phyloP scores from a whole-genome alignment of 73 alveolate species.

The Paramecium tetraurelia region DNA sequence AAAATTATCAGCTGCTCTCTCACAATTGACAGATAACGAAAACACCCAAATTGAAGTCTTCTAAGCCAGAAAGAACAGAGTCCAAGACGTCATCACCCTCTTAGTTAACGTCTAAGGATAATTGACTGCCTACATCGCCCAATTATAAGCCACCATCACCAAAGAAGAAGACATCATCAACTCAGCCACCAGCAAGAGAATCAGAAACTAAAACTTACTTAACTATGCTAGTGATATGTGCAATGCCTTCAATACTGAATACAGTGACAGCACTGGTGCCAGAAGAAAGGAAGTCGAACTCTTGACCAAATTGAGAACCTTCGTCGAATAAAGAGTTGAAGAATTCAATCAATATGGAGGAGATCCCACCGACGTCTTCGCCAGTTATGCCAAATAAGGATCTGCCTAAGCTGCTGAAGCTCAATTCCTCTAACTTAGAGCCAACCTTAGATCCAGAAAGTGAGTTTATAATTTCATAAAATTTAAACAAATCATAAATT shows the following conservation, averaged over 20 bases:
- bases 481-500: neutral
- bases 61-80: slow-evolving; percentile 48
- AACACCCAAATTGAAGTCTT: neutral
- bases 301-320: slow-evolving; percentile 40
- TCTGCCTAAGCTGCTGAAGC: neutral
- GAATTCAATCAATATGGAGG: slow-evolving; percentile 55
- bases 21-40: slow-evolving; percentile 20
- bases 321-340: slow-evolving; percentile 43
- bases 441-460: slow-evolving; percentile 47
- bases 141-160: slow-evolving; percentile 46
- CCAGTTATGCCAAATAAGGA: slow-evolving; percentile 41
- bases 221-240: slow-evolving; percentile 64
- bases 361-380: slow-evolving; percentile 39
- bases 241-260: slow-evolving; percentile 62
- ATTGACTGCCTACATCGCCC: slow-evolving; percentile 49
- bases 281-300: slow-evolving; percentile 50
- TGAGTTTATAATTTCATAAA: neutral
- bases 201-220: slow-evolving; percentile 59
- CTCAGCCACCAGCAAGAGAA: slow-evolving; percentile 61
- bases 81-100: slow-evolving; percentile 41
- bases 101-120: slow-evolving; percentile 30
- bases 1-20: slow-evolving; percentile 32
- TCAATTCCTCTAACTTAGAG: slow-evolving; percentile 46
- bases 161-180: slow-evolving; percentile 51
- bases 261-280: slow-evolving; percentile 55